Conservation (phyloP, 1,139 yeast genomes). For the Pichia sp. region DNA sequence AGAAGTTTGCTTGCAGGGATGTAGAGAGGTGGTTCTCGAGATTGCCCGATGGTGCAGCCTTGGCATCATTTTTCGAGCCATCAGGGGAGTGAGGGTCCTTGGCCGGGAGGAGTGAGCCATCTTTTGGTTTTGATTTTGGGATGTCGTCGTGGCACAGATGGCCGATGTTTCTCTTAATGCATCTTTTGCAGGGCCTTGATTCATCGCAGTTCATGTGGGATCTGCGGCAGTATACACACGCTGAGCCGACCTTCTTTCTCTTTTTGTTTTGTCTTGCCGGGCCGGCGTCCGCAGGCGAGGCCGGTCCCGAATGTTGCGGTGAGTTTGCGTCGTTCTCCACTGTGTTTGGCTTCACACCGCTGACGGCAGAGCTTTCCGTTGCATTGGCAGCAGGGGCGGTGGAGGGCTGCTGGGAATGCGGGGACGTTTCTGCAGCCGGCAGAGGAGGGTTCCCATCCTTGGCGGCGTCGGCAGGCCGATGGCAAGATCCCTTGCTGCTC, state of each 20-base stretch:
- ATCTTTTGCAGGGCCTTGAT: slow-evolving; percentile 79
- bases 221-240: slow-evolving; percentile 88
- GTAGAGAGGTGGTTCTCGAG: not conserved
- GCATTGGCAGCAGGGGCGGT: not conserved
- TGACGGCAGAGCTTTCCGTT: not conserved
- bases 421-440: not conserved
- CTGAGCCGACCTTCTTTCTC: slow-evolving; percentile 58
- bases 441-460: too few relatives aligned
- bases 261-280: slow-evolving; percentile 4
- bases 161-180: slow-evolving; percentile 83
- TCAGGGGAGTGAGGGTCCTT: not conserved
- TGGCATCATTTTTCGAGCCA: not conserved
- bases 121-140: slow-evolving; percentile 26
- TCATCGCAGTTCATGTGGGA: slow-evolving; percentile 95
- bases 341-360: not conserved
- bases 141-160: slow-evolving; percentile 80
- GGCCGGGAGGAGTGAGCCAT: not conserved
- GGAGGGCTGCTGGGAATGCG: not conserved
- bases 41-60: not conserved
- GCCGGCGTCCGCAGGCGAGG: not conserved
- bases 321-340: not conserved
- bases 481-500: not conserved
- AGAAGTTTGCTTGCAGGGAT: not conserved
- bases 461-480: too few relatives aligned
- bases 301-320: not conserved